A percentile compares a stretch with the other conserved stretches of the same genome.
phyloP scores from a whole-genome alignment of 2,329 filamentous ascomycete species.

The Canariomyces notabilis region DNA sequence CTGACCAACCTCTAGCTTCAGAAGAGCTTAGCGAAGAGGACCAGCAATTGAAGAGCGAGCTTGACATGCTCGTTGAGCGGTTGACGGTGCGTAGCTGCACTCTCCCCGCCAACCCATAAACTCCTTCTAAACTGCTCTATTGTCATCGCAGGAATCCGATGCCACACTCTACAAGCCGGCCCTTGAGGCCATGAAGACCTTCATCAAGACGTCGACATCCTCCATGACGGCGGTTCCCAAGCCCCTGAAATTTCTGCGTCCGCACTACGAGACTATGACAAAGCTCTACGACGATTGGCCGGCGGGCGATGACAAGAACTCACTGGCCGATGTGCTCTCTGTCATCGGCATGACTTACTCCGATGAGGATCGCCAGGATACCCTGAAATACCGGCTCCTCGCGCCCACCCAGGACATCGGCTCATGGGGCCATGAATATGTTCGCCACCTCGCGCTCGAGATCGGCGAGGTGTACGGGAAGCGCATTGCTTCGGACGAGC shows the following conservation, averaged over 20 bases:
- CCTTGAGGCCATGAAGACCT: slow-evolving; percentile 93
- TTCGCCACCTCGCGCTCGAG: slow-evolving; percentile 89
- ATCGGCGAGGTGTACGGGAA: slow-evolving; percentile 93
- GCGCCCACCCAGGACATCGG: slow-evolving; percentile 87
- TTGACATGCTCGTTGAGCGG: slow-evolving; percentile 96
- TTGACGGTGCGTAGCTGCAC: slow-evolving; percentile 59
- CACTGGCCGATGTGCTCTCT: slow-evolving; percentile 90
- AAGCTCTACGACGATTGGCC: slow-evolving; percentile 89
- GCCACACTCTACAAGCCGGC: slow-evolving; percentile 83
- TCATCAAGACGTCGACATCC: slow-evolving; percentile 97
- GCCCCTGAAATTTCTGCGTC: slow-evolving; percentile 93
- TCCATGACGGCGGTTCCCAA: slow-evolving; percentile 99
- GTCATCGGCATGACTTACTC: slow-evolving; percentile 99
- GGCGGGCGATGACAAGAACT: slow-evolving; percentile 75
- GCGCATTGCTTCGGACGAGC: slow-evolving; percentile 77
- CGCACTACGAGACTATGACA: slow-evolving; percentile 87
- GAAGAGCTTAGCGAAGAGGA: slow-evolving; percentile 98
- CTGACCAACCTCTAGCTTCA: slow-evolving; percentile 41
- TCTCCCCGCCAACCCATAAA: neutral
- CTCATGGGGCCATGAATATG: slow-evolving; percentile 98
- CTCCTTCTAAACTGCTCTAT: slow-evolving; percentile 18
- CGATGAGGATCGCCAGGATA: slow-evolving; percentile 92
- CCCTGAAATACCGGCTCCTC: slow-evolving; percentile 88
- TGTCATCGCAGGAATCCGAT: slow-evolving; percentile 66
- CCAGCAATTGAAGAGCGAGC: slow-evolving; percentile 94